Percentiles rank a stretch among this genome's conserved stretches.
Conservation (phyloP, 192 early-diverging fungal genomes). For the Coemansia sp. region DNA sequence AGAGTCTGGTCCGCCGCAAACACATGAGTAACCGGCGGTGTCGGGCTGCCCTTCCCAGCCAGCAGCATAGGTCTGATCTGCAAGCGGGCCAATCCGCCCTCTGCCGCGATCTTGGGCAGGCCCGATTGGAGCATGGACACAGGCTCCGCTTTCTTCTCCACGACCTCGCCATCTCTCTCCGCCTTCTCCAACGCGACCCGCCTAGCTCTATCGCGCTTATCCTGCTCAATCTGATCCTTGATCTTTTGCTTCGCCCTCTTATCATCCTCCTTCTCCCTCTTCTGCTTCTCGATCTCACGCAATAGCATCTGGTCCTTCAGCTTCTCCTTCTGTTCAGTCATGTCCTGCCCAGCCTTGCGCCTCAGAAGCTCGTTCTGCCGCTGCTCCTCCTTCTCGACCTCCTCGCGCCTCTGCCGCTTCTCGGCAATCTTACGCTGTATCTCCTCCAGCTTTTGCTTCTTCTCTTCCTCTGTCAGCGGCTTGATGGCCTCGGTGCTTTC, state of each 20-base stretch:
- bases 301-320: constrained; percentile 58
- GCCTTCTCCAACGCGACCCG: constrained; percentile 46
- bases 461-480: constrained; percentile 74
- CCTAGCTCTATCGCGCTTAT: constrained; percentile 61
- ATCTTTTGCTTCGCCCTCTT: constrained; percentile 59
- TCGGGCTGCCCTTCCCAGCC: constrained; percentile 20
- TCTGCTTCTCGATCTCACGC: constrained; percentile 58
- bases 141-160: background rate
- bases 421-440: constrained; percentile 57
- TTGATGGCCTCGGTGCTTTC: constrained; percentile 65
- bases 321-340: constrained; percentile 57
- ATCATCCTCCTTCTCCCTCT: constrained; percentile 67
- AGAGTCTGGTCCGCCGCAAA: constrained; percentile 60
- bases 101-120: constrained; percentile 24
- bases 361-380: constrained; percentile 58
- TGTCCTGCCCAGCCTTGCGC: constrained; percentile 62
- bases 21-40: constrained; percentile 57
- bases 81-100: constrained; percentile 56
- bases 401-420: constrained; percentile 57
- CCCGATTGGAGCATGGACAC: constrained; percentile 26
- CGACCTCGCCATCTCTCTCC: constrained; percentile 14
- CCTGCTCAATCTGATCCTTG: constrained; percentile 65
- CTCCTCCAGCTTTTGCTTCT: constrained; percentile 61
- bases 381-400: constrained; percentile 59
- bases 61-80: constrained; percentile 61